Conservation (phyloP, 1,284 basidiomycete genomes). For the Puccinia horiana region DNA sequence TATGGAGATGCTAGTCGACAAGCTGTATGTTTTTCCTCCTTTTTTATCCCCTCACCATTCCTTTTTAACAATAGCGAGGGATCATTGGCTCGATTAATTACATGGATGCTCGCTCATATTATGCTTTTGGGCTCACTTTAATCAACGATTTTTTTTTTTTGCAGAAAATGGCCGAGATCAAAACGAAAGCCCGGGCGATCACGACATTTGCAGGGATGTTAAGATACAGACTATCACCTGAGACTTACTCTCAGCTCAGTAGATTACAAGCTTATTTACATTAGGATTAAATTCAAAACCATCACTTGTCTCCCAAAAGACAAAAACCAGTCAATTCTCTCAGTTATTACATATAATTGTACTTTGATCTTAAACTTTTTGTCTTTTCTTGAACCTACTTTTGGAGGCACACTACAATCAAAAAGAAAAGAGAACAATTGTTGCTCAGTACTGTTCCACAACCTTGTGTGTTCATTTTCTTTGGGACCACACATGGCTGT, state of each 20-base stretch:
- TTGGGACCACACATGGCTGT: too few relatives aligned
- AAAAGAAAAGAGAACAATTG: neutral
- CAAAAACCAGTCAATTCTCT: neutral
- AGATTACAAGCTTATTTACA: constrained; percentile 54
- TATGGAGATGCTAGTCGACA: constrained; percentile 73
- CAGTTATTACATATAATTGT: neutral
- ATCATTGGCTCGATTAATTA: constrained; percentile 57
- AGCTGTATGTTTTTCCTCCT: constrained; percentile 64
- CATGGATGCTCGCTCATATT: constrained; percentile 77
- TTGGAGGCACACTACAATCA: neutral
- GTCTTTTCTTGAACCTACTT: neutral
- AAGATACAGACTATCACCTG: constrained; percentile 47
- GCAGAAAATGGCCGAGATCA: constrained; percentile 22
- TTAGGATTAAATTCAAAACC: constrained; percentile 28
- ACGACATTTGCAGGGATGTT: constrained; percentile 86
- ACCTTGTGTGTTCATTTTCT: neutral
- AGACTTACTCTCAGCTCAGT: constrained; percentile 51
- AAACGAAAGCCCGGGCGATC: constrained; percentile 54
- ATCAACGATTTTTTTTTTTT: constrained; percentile 27
- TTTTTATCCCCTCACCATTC: neutral
- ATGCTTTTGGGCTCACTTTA: constrained; percentile 70
- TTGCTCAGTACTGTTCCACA: too few relatives aligned
- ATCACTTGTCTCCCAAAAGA: neutral
- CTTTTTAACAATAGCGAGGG: too few relatives aligned
- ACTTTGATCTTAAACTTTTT: neutral